These are phyloP conservation scores for Pelargonium myrrhifolium DNA, from an alignment of 441 rosid species.

Conservation along the genomic window DNA sequence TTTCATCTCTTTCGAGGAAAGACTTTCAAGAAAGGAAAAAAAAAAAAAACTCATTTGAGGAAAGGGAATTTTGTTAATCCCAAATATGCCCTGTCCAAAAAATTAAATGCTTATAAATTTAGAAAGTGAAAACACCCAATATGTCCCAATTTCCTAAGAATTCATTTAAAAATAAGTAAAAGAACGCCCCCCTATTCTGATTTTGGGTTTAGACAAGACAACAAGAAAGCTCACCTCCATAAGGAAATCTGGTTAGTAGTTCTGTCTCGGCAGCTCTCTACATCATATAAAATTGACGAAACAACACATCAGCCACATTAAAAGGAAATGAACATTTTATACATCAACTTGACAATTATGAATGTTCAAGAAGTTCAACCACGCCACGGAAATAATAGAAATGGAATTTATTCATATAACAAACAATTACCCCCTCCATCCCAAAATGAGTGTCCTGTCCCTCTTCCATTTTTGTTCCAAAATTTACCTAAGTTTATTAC, in stretches of 20 bases:
- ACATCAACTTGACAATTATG: neutral
- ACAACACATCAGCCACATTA: constrained; percentile 1
- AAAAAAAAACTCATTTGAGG: no score
- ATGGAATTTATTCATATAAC: neutral
- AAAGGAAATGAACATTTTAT: neutral
- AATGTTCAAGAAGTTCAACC: neutral
- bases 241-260: constrained; percentile 72
- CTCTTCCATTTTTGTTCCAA: no score
- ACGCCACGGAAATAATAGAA: neutral
- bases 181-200: neutral
- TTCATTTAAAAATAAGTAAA: neutral
- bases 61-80: no score
- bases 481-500: no score
- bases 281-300: constrained; percentile 22
- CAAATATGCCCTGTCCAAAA: no score
- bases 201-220: neutral
- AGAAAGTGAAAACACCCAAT: no score
- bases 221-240: constrained; percentile 51
- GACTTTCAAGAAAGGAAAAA: no score
- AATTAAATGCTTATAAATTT: no score
- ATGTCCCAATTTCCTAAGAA: no score
- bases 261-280: constrained; percentile 94
- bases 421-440: neutral
- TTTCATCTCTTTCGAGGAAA: no score
- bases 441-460: no score